Evolutionary conservation across 768 basidiomycete genomes (phyloP).

Genomic region (Coprinopsis marcescibilis): DNA sequence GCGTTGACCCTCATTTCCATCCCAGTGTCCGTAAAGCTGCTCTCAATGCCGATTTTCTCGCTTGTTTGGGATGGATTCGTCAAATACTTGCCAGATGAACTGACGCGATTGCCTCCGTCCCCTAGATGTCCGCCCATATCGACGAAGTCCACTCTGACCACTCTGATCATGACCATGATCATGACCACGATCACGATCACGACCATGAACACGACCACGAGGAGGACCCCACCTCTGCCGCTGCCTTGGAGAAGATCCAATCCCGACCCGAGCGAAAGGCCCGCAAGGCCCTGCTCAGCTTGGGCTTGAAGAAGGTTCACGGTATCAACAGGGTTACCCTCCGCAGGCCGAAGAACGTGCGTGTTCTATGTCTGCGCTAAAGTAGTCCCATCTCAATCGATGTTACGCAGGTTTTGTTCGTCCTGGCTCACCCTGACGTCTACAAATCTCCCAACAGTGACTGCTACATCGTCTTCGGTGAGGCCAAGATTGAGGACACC

Average conservation of each 20-base stretch:
- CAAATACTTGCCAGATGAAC: conserved; percentile 23
- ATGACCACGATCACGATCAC: conserved; percentile 49
- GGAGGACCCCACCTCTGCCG: conserved; percentile 65
- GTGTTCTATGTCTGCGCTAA: conserved; percentile 19
- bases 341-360: conserved; percentile 88
- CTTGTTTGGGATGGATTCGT: conserved; percentile 30
- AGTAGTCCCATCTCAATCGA: background rate
- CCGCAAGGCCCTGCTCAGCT: conserved; percentile 83
- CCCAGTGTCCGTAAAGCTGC: conserved; percentile 2
- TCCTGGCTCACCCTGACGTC: conserved; percentile 90
- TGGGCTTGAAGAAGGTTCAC: conserved; percentile 90
- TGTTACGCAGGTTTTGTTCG: conserved; percentile 69
- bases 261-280: conserved; percentile 94
- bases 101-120: conserved; percentile 19
- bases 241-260: conserved; percentile 88
- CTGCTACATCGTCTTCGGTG: conserved; percentile 98
- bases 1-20: conserved; percentile 2
- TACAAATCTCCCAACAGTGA: conserved; percentile 98
- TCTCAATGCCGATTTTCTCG: background rate
- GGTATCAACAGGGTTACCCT: conserved; percentile 94
- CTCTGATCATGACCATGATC: conserved; percentile 52
- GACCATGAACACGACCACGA: conserved; percentile 40
- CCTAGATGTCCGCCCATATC: conserved; percentile 74
- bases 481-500: conserved; percentile 94
- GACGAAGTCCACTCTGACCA: conserved; percentile 83